These are phyloP conservation scores for Ilex aquifolium DNA, from an alignment of 257 asterid genomes.

Conservation along the genomic window DNA sequence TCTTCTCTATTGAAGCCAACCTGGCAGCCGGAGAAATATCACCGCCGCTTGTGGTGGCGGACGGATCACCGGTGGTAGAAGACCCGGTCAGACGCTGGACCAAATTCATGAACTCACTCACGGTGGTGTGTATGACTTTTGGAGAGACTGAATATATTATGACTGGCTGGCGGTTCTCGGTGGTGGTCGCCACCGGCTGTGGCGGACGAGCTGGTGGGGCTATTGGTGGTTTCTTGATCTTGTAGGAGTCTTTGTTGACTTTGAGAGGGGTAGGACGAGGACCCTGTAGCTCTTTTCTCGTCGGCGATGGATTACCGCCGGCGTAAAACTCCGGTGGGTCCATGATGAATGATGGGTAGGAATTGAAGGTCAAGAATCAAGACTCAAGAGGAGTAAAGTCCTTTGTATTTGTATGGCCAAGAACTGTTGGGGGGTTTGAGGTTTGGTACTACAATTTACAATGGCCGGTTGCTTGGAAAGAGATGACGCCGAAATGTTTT, in stretches of 20 bases:
- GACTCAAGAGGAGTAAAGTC: neutral
- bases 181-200: neutral
- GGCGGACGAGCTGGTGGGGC: constrained; percentile 38
- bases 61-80: constrained; percentile 9
- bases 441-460: no score
- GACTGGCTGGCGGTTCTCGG: constrained; percentile 60
- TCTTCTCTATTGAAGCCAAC: constrained; percentile 63
- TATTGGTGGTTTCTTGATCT: constrained; percentile 82
- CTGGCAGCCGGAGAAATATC: constrained; percentile 85
- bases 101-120: constrained; percentile 67
- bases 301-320: constrained; percentile 56
- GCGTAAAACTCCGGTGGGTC: constrained; percentile 40
- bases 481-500: no score
- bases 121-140: constrained; percentile 78
- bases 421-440: no score
- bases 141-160: constrained; percentile 90
- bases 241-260: constrained; percentile 85
- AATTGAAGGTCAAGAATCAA: constrained; percentile 7
- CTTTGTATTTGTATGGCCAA: no score
- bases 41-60: constrained; percentile 23
- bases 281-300: constrained; percentile 61
- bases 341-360: constrained; percentile 22
- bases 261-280: constrained; percentile 87
- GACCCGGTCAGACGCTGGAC: constrained; percentile 94
- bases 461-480: no score